Evolutionary conservation across 306 rosid species (phyloP).

Genomic region (Quercus mongolica): DNA sequence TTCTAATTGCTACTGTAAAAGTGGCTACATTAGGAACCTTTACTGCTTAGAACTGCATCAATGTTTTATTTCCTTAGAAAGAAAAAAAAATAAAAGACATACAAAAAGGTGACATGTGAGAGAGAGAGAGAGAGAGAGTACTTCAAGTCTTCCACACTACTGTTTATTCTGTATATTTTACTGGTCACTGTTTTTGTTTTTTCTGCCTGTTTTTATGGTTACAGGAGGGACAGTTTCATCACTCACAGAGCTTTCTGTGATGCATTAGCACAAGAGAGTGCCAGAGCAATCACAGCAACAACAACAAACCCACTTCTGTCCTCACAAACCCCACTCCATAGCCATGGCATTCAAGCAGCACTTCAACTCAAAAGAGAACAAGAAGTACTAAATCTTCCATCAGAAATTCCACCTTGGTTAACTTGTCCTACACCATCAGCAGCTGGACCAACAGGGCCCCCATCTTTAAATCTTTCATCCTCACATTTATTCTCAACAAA

Average conservation of each 20-base stretch:
- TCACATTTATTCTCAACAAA: conserved; percentile 21
- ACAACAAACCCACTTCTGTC: conserved; percentile 32
- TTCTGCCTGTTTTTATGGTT: conserved; percentile 19
- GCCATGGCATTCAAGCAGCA: conserved; percentile 27
- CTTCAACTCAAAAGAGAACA: conserved; percentile 30
- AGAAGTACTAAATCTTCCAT: neutral
- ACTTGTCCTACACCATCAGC: neutral
- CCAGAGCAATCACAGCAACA: conserved; percentile 25
- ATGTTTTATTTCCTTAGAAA: neutral
- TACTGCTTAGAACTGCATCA: conserved; percentile 10
- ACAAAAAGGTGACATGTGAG: conserved; percentile 11
- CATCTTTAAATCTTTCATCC: conserved; percentile 4
- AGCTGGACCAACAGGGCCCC: neutral
- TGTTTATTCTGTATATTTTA: neutral
- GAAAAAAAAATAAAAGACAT: conserved; percentile 7
- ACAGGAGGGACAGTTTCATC: conserved; percentile 88
- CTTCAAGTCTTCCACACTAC: neutral
- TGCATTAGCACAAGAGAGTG: conserved; percentile 70
- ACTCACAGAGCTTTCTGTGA: conserved; percentile 92
- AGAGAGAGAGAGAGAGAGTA: neutral
- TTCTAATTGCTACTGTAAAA: conserved; percentile 4
- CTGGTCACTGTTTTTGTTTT: conserved; percentile 21
- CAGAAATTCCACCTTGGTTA: conserved; percentile 34
- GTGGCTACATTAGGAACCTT: neutral
- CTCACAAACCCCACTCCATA: conserved; percentile 32